These are phyloP conservation scores for Globisporangium takayamanum DNA, from an alignment of 352 stramenopile genomes.

Conservation along the genomic window DNA sequence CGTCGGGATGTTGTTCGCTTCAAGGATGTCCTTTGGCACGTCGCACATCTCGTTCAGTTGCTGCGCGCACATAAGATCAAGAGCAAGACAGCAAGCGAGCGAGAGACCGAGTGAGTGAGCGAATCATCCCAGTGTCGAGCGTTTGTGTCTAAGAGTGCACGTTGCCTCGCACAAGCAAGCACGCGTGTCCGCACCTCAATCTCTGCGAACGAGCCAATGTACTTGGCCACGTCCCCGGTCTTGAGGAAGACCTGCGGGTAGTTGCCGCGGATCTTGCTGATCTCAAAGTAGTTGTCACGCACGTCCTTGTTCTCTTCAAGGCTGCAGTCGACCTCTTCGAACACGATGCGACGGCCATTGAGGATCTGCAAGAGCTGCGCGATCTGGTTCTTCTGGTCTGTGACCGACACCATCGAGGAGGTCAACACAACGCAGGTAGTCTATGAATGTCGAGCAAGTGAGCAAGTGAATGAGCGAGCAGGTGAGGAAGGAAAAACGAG, in stretches of 20 bases:
- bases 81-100: neutral
- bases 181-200: conserved; percentile 42
- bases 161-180: neutral
- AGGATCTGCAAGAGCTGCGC: conserved; percentile 61
- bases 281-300: conserved; percentile 73
- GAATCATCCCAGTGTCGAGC: too few species aligned
- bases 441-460: neutral
- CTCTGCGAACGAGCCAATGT: conserved; percentile 76
- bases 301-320: conserved; percentile 69
- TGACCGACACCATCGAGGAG: conserved; percentile 67
- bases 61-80: conserved; percentile 16
- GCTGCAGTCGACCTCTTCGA: conserved; percentile 74
- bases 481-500: neutral
- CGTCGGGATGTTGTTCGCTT: conserved; percentile 72
- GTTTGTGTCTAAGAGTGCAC: neutral
- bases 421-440: conserved; percentile 62
- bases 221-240: conserved; percentile 36
- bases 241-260: conserved; percentile 83
- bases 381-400: conserved; percentile 79
- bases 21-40: conserved; percentile 63
- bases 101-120: neutral
- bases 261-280: conserved; percentile 74
- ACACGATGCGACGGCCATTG: conserved; percentile 63
- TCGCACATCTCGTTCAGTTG: conserved; percentile 82
- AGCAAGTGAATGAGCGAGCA: neutral